Base-by-base conservation (phyloP, 2,329 filamentous ascomycete genomes). In the Xylaria sp. region DNA sequence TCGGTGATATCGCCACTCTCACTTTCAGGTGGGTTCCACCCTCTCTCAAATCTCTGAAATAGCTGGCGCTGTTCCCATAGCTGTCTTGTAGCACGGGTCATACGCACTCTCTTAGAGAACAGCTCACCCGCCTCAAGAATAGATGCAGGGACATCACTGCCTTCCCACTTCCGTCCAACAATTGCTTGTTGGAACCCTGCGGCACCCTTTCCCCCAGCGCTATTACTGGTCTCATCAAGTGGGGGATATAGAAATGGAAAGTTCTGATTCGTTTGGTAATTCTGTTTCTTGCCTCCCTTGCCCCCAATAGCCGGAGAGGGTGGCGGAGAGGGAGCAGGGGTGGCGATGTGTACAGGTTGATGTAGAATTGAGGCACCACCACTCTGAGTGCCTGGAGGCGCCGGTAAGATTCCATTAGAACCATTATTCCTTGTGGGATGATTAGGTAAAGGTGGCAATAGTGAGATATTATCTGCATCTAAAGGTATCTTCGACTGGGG, bases 231-330 rank as follows among this genome's bases (percentile, higher is more conserved):
- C 68, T 90, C 90, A 79, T 97, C 95, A 20, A 97, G 83, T 1
- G 96, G 96, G 1, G 96, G 96, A 73, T 99, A 99, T 81, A 99
- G 89, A 76, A 99, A 98, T 0, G 96, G 96, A 71, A 99, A 98
- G 76, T 97, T 96, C 74, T 99, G 96, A 76, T 99, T 99, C 0
- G 96, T 99, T 78, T 99, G 96, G 75, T 99, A 99, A 73, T 98
- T 99, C 76, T 99, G 96, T 77, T 99, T 99, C 84, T 99, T 99
- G 0, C 92, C 94, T 59, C 92, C 93, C 78, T 98, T 99, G 0
- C 94, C 94, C 29, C 94, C 94, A 38, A 91, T 90, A 10, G 84
- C 86, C 0, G 96, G 96, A 1, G 95, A 97, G 0, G 96, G 96
- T 0, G 96, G 96, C 27, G 96, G 96, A 0, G 96, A 99, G 1